Conservation (phyloP, 441 rosid species). For the Cnidoscolus chayamansa region DNA sequence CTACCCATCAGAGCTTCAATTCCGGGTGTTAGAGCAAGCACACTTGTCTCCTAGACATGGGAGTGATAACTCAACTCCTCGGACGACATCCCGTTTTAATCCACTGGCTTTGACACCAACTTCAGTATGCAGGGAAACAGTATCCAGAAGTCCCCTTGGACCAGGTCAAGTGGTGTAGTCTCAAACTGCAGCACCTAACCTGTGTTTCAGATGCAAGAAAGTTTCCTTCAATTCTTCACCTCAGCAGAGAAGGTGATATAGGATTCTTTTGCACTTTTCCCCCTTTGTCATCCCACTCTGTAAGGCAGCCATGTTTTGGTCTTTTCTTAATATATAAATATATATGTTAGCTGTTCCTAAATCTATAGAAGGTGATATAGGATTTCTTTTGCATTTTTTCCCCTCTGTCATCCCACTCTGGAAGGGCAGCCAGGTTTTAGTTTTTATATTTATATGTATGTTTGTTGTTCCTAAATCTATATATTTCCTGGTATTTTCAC, state of each 20-base stretch:
- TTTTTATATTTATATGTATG: too few relatives aligned
- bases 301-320: too few relatives aligned
- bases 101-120: constrained; percentile 19
- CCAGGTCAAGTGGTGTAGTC: constrained; percentile 4
- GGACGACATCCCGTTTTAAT: constrained; percentile 22
- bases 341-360: too few relatives aligned
- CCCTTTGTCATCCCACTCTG: too few relatives aligned
- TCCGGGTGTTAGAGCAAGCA: constrained; percentile 65
- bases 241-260: constrained; percentile 21
- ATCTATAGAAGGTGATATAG: too few relatives aligned
- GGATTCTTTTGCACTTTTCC: constrained; percentile 18
- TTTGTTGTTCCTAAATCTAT: background rate
- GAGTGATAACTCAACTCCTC: constrained; percentile 23
- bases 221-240: background rate
- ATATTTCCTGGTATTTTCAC: background rate
- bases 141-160: constrained; percentile 29
- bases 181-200: constrained; percentile 20
- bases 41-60: constrained; percentile 61
- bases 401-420: too few relatives aligned
- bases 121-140: constrained; percentile 21
- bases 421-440: too few relatives aligned
- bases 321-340: too few relatives aligned
- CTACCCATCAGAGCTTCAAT: constrained; percentile 75
- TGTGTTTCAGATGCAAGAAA: too few relatives aligned
- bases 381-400: background rate